These are phyloP conservation scores for Lanmaoa pseudosensibilis DNA, from an alignment of 768 basidiomycete species.

Conservation along the genomic window DNA sequence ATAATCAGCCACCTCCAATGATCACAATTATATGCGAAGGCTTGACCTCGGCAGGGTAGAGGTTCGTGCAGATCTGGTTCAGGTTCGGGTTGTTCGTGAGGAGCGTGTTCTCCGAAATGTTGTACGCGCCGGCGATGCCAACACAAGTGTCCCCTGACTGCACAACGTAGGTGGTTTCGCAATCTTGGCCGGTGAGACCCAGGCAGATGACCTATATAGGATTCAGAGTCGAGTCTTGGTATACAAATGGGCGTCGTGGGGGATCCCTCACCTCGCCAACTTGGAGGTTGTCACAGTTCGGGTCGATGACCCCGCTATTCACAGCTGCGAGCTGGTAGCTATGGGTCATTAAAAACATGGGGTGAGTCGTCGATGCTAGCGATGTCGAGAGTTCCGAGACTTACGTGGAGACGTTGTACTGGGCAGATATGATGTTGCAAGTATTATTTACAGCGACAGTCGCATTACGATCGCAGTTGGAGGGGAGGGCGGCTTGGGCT, in stretches of 20 bases:
- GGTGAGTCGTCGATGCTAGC: not conserved
- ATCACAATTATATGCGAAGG: not conserved
- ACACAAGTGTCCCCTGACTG: constrained; percentile 51
- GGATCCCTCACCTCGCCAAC: constrained; percentile 42
- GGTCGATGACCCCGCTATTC: constrained; percentile 48
- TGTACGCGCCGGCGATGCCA: constrained; percentile 39
- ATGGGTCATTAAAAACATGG: not conserved
- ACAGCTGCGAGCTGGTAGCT: constrained; percentile 61
- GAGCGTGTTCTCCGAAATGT: constrained; percentile 47
- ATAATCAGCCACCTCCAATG: not conserved
- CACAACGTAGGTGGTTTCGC: constrained; percentile 49
- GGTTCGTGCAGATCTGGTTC: constrained; percentile 49
- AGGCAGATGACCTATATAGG: constrained; percentile 50
- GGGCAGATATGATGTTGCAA: constrained; percentile 65
- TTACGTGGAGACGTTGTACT: constrained; percentile 62
- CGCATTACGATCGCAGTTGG: constrained; percentile 58
- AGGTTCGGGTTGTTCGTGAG: constrained; percentile 67
- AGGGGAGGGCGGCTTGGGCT: constrained; percentile 45
- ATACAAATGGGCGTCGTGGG: not conserved
- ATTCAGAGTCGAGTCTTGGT: not conserved
- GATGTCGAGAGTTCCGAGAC: constrained; percentile 18
- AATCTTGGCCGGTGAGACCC: constrained; percentile 57
- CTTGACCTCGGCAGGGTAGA: constrained; percentile 58
- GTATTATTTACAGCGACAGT: constrained; percentile 57
- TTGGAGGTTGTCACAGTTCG: constrained; percentile 57